phyloP scores from a whole-genome alignment of 2,329 filamentous ascomycete species.

The Didymella pinodella region DNA sequence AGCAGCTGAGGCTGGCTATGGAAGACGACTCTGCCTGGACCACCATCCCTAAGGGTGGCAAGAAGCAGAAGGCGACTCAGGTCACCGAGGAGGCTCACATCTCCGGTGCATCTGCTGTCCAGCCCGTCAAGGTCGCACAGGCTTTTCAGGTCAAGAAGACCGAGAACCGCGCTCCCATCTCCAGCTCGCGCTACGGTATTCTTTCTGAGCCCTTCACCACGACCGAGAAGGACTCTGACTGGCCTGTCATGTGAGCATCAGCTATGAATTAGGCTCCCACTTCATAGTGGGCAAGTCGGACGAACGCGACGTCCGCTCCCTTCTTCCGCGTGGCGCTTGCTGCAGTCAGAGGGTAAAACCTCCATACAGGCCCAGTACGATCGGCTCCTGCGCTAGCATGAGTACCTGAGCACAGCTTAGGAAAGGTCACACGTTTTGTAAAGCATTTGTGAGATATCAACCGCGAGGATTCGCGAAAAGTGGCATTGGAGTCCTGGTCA shows the following conservation, averaged over 20 bases:
- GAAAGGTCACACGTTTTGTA: conserved; percentile 15
- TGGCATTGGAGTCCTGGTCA: conserved; percentile 13
- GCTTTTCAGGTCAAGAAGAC: conserved; percentile 27
- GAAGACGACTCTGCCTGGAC: conserved; percentile 66
- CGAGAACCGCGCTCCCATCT: conserved; percentile 38
- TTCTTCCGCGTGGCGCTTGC: background rate
- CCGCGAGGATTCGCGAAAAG: conserved; percentile 17
- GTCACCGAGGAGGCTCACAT: conserved; percentile 52
- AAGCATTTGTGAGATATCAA: conserved; percentile 23
- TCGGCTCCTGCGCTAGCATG: conserved; percentile 1
- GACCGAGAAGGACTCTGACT: conserved; percentile 50
- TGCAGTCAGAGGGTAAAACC: conserved; percentile 1
- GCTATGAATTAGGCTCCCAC: background rate
- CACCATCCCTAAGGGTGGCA: conserved; percentile 63
- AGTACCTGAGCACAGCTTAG: conserved; percentile 5
- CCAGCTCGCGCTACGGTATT: conserved; percentile 40
- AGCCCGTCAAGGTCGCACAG: conserved; percentile 36
- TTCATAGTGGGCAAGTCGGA: background rate
- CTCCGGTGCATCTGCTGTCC: conserved; percentile 28
- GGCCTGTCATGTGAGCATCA: conserved; percentile 48
- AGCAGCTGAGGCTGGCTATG: conserved; percentile 63
- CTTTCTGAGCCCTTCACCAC: conserved; percentile 39
- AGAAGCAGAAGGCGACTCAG: conserved; percentile 61
- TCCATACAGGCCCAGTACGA: conserved; percentile 1
- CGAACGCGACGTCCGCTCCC: background rate